These are phyloP conservation scores for Didymella segeticola DNA, from an alignment of 2,329 filamentous ascomycete species.

Conservation along the genomic window DNA sequence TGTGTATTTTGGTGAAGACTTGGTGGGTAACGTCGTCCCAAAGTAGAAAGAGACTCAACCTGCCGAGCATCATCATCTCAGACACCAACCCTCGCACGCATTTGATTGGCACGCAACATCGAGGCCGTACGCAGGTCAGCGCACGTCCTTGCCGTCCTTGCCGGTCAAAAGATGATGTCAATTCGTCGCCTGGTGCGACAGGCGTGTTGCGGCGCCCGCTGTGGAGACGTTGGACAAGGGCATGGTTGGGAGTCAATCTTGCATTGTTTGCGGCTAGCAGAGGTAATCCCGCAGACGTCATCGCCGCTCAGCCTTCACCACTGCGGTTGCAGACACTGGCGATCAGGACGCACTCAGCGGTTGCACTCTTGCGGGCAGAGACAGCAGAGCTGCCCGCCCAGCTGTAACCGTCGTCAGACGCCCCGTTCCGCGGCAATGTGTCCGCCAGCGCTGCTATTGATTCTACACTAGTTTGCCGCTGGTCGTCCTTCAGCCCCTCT, in stretches of 20 bases:
- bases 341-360: constrained; percentile 7
- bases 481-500: constrained; percentile 12
- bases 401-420: constrained; percentile 9
- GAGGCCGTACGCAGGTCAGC: background rate
- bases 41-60: constrained; percentile 1
- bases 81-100: background rate
- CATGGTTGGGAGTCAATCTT: constrained; percentile 3
- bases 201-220: constrained; percentile 12
- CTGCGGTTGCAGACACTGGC: constrained; percentile 11
- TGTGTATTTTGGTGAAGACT: constrained; percentile 1
- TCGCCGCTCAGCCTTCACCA: constrained; percentile 10
- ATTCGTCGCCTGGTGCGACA: constrained; percentile 12
- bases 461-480: constrained; percentile 15
- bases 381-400: constrained; percentile 1
- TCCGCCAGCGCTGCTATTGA: constrained; percentile 4
- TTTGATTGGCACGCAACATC: constrained; percentile 3
- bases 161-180: constrained; percentile 15
- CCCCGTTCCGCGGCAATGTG: constrained; percentile 9
- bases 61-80: constrained; percentile 7
- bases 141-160: background rate
- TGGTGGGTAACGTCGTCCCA: constrained; percentile 3
- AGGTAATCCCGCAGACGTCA: constrained; percentile 12
- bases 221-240: constrained; percentile 2
- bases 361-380: background rate
- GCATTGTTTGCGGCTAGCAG: constrained; percentile 5